phyloP scores from a whole-genome alignment of 176 grass and related monocot genomes.

The bread wheat (Triticum aestivum) region IWGSC_CS_RefSeq_v2.1 NC_057795.1:623688621-623689120 shows the following conservation, averaged over 20 bases:
- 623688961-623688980: conserved; percentile 68
- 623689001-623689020: conserved; percentile 75
- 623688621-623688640: conserved; percentile 76
- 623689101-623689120: not conserved
- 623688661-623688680: conserved; percentile 95
- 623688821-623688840: not conserved
- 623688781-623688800: not conserved
- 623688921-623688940: conserved; percentile 48
- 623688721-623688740: conserved; percentile 25
- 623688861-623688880: conserved; percentile 23
- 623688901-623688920: not conserved
- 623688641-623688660: conserved; percentile 82
- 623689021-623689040: conserved; percentile 82
- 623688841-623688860: not conserved
- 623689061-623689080: conserved; percentile 58
- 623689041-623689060: conserved; percentile 77
- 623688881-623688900: not conserved
- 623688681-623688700: conserved; percentile 99
- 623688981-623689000: conserved; percentile 76
- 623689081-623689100: conserved; percentile 28
- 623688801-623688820: not conserved
- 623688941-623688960: conserved; percentile 76
- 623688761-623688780: not conserved
- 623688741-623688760: not conserved
- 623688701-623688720: conserved; percentile 34